Evolutionary conservation across 148 eudicot genomes (phyloP), one percentile per base, ranked within the genome.

Genomic region (Vaccinium corymbosum): DNA sequence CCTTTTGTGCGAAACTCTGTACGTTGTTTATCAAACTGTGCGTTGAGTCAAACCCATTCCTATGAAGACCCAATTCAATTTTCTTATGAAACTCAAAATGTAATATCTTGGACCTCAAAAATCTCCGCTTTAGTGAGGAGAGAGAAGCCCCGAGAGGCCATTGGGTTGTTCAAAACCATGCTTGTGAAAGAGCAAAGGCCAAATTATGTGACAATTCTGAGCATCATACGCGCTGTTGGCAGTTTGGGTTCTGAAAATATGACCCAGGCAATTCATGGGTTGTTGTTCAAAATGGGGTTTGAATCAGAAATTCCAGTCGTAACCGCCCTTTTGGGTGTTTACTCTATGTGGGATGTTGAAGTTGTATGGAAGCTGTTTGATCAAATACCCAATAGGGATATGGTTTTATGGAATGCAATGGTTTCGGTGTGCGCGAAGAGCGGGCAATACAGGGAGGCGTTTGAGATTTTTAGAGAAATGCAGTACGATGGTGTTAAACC

Each of bases 361-460:
- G n/a, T 12, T 56, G 88, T 73, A 6, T 61, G 87, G 91, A 85
- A 87, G 88, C 71, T 93, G 85, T 93, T 91, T 81, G 78, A 66
- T 57, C 42, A 81, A 68, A 80, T 83, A 5, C 78, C 86, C 13
- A 15, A 72, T 11, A 90, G 87, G 85, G 95, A 93, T 87, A 89
- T 92, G 84, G 84, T 93, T 79, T 82, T 89, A 89, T 92, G 91
- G 90, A 90, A 94, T 87, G 90, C 93, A 7, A 90, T 92, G 93
- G 86, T 92, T 80, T 90, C 95, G 1, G 86, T 90, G 10, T 90
- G 86, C 80, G 86, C 78, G 19, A 90, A 86, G 87, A 87, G 79
- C 76, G 91, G 89, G 49, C 85, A 84, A 25, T 84, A 86, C 84
- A 25, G 48, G 22, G 85, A 88, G 57, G 91, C 95, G 20, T 81